These are phyloP conservation scores for Tripterygium wilfordii DNA, from an alignment of 177 flowering plant genomes.

Conservation along the genomic window DNA sequence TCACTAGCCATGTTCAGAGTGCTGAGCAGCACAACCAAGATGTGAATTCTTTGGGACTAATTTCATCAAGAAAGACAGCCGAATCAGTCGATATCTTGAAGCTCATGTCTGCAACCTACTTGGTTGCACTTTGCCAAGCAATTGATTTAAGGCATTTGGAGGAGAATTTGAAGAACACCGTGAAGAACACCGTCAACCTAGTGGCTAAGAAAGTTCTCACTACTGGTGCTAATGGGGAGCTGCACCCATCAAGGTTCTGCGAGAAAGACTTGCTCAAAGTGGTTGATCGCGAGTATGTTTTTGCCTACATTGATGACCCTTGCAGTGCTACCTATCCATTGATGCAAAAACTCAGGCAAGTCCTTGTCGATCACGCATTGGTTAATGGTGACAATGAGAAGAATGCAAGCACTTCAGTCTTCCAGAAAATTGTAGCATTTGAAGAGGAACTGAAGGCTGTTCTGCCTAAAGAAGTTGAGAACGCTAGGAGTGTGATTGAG, in stretches of 20 bases:
- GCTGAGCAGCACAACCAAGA: too few species aligned
- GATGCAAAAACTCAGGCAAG: conserved; percentile 53
- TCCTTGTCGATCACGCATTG: conserved; percentile 46
- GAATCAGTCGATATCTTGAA: conserved; percentile 51
- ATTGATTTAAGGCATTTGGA: conserved; percentile 56
- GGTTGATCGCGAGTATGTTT: conserved; percentile 39
- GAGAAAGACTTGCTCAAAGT: conserved; percentile 53
- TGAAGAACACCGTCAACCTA: conserved; percentile 39
- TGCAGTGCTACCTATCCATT: conserved; percentile 50
- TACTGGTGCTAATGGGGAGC: conserved; percentile 35
- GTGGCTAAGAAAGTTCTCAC: conserved; percentile 32
- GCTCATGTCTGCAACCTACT: conserved; percentile 51
- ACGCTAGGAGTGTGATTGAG: conserved; percentile 30
- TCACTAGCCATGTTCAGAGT: conserved; percentile 61
- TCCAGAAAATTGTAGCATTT: conserved; percentile 48
- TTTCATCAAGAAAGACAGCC: conserved; percentile 47
- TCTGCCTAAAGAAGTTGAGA: conserved; percentile 55
- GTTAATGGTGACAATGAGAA: conserved; percentile 40
- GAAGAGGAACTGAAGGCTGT: conserved; percentile 44
- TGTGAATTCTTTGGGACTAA: conserved; percentile 53
- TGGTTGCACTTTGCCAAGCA: conserved; percentile 58
- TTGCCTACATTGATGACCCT: conserved; percentile 50
- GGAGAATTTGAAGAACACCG: conserved; percentile 41
- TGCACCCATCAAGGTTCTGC: conserved; percentile 49
- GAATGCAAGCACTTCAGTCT: conserved; percentile 30